phyloP scores from a whole-genome alignment of 73 alveolate species.

The Tetrahymena thermophila region DNA sequence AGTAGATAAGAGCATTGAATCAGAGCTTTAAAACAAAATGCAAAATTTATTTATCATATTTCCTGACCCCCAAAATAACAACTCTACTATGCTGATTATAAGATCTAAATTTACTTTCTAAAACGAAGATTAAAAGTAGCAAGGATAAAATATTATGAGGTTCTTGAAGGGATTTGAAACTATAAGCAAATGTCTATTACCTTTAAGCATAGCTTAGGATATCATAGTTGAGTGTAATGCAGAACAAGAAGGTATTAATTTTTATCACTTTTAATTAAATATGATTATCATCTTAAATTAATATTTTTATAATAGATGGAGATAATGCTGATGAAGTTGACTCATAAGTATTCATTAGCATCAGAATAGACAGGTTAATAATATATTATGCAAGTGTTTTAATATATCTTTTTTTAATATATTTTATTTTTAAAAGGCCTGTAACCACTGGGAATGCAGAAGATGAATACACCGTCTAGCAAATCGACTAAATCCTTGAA shows the following conservation, averaged over 20 bases:
- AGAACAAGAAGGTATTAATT: background rate
- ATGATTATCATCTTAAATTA: too few relatives aligned
- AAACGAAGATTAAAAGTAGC: background rate
- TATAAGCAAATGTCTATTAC: background rate
- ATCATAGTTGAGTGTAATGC: background rate
- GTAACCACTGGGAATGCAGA: background rate
- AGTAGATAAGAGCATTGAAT: background rate
- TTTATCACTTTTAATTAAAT: background rate
- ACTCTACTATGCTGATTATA: background rate
- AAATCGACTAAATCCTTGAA: background rate
- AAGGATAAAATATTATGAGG: background rate
- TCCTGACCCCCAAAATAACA: background rate
- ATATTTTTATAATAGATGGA: background rate
- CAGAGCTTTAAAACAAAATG: background rate
- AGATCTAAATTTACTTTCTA: background rate
- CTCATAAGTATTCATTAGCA: background rate
- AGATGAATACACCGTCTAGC: background rate
- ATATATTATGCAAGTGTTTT: background rate
- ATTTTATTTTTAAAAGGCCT: background rate
- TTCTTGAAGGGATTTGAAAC: background rate
- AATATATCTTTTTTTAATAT: background rate
- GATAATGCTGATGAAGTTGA: background rate
- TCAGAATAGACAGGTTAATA: background rate
- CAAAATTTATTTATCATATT: background rate
- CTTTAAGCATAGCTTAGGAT: background rate